A percentile compares a stretch with the other conserved stretches of the same genome.
Evolutionary conservation across 805 yeast genomes (phyloP).

Genomic region (Millerago galiae): DNA sequence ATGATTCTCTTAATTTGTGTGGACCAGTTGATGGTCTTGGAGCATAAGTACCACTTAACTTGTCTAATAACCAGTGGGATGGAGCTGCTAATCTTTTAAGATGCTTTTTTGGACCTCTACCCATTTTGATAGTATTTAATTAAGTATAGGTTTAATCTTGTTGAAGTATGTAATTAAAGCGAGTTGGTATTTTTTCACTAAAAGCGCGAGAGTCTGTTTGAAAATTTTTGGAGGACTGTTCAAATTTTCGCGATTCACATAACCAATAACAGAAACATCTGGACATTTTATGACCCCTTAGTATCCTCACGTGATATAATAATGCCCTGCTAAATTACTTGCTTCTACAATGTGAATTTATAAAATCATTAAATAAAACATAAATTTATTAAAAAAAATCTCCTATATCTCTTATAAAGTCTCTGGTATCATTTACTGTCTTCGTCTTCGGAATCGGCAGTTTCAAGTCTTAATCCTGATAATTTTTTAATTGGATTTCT

Average conservation of each 20-base stretch:
- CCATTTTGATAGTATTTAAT: constrained; percentile 12
- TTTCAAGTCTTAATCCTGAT: constrained; percentile 22
- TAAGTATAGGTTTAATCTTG: constrained; percentile 1
- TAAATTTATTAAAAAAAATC: neutral
- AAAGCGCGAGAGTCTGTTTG: neutral
- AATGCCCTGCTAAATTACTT: neutral
- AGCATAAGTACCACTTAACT: constrained; percentile 98
- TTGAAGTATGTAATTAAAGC: constrained; percentile 2
- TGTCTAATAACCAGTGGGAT: constrained; percentile 99
- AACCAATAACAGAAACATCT: neutral
- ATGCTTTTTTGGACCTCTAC: constrained; percentile 71
- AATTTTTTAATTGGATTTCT: constrained; percentile 24
- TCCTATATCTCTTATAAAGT: too few species aligned
- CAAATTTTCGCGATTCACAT: neutral
- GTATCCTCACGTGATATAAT: neutral
- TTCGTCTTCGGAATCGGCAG: constrained; percentile 9
- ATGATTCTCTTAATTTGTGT: constrained; percentile 97
- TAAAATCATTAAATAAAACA: neutral
- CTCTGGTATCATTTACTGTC: neutral
- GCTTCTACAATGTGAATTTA: neutral
- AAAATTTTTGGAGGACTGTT: neutral
- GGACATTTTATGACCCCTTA: neutral
- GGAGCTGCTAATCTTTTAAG: constrained; percentile 99
- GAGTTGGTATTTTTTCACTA: constrained; percentile 7
- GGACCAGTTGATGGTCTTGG: constrained; percentile 99